Percentiles rank a stretch among this genome's conserved stretches.
Conservation (phyloP, 257 asterid species). For the Eustoma russellianum region DNA sequence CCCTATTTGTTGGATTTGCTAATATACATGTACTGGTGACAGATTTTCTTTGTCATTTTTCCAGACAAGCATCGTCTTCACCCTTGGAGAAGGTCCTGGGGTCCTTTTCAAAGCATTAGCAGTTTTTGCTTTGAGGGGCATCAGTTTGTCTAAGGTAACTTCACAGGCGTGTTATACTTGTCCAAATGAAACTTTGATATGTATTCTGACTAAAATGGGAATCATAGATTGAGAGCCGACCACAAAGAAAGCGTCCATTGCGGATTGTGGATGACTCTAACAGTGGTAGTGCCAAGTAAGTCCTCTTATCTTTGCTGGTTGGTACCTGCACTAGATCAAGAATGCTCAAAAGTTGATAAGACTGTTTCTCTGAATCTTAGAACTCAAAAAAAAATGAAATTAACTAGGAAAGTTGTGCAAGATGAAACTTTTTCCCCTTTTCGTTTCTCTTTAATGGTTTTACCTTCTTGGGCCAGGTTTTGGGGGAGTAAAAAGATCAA, state of each 20-base stretch:
- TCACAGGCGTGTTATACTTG: slow-evolving; percentile 3
- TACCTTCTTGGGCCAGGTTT: too few relatives aligned
- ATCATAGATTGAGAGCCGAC: slow-evolving; percentile 89
- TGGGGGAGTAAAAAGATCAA: too few relatives aligned
- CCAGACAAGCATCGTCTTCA: slow-evolving; percentile 89
- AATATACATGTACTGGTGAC: slow-evolving; percentile 1
- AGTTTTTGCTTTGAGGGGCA: slow-evolving; percentile 75
- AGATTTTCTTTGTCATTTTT: slow-evolving; percentile 7
- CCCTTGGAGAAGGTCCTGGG: slow-evolving; percentile 95
- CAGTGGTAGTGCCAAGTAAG: slow-evolving; percentile 71
- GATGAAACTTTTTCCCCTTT: too few relatives aligned
- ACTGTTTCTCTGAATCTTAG: too few relatives aligned
- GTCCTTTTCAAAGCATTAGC: slow-evolving; percentile 91
- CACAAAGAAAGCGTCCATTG: slow-evolving; percentile 71
- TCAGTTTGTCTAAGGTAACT: slow-evolving; percentile 76
- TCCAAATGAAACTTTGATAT: slow-evolving; percentile 2
- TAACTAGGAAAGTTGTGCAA: too few relatives aligned
- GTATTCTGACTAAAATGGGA: slow-evolving; percentile 4
- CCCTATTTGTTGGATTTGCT: background rate
- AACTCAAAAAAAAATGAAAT: too few relatives aligned
- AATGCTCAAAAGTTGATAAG: too few relatives aligned
- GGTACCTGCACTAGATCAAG: too few relatives aligned
- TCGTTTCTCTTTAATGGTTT: too few relatives aligned
- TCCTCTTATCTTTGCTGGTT: slow-evolving; percentile 2
- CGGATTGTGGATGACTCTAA: slow-evolving; percentile 83